Percentiles rank a stretch among this genome's conserved stretches.
phyloP scores from a whole-genome alignment of 23 red algal species.

The Cyanidiococcus yangmingshanensis region DNA sequence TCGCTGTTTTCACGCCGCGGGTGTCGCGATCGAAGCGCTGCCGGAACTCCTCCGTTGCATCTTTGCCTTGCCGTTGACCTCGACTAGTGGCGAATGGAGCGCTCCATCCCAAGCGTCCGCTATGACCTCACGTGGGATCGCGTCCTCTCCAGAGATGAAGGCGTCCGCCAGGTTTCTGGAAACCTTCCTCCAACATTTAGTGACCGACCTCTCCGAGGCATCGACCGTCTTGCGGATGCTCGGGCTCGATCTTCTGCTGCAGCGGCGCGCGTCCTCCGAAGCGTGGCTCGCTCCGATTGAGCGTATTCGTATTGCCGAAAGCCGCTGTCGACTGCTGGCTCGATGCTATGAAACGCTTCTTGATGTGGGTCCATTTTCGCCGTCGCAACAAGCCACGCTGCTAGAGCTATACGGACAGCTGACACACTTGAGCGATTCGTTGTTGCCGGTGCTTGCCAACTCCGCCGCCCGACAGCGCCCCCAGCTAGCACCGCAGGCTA shows the following conservation, averaged over 20 bases:
- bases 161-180: not conserved
- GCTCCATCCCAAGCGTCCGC: not conserved
- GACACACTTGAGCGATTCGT: not conserved
- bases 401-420: not conserved
- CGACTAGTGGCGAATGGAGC: not conserved
- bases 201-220: not conserved
- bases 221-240: not conserved
- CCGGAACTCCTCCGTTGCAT: constrained; percentile 6
- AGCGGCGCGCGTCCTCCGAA: not conserved
- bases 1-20: constrained; percentile 1
- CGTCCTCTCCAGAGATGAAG: not conserved
- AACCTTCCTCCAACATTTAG: not conserved
- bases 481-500: not conserved
- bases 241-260: not conserved
- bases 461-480: not conserved
- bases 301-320: not conserved
- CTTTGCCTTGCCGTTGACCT: not conserved
- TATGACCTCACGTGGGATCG: not conserved
- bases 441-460: not conserved
- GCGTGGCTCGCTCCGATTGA: not conserved
- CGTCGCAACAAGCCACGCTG: not conserved
- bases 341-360: not conserved
- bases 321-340: not conserved
- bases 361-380: not conserved
- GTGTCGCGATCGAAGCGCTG: constrained; percentile 3